These are phyloP conservation scores for Aureobasidium sp. DNA, from an alignment of 2,329 filamentous ascomycete species.

Conservation along the genomic window DNA sequence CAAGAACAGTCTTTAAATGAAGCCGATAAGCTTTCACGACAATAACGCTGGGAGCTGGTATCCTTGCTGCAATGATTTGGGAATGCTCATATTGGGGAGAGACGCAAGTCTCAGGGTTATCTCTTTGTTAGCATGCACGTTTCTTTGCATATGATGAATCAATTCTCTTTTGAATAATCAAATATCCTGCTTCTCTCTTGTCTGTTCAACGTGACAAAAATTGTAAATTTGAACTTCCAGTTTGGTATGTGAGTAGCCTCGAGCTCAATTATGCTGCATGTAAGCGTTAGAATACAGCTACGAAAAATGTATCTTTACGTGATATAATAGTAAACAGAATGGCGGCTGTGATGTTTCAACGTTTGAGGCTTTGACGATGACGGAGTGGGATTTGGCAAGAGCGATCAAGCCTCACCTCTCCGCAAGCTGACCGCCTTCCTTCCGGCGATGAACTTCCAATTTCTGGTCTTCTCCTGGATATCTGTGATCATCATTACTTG, in stretches of 20 bases:
- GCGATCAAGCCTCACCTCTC: constrained; percentile 5
- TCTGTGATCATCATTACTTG: not conserved
- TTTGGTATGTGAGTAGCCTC: not conserved
- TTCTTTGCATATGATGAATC: constrained; percentile 6
- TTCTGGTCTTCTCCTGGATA: constrained; percentile 5
- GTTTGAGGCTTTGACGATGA: constrained; percentile 4
- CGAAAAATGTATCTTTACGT: not conserved
- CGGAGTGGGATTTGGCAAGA: constrained; percentile 11
- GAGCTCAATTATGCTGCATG: not conserved
- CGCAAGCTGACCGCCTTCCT: constrained; percentile 20
- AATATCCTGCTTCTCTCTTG: not conserved
- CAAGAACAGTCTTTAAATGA: constrained; percentile 11
- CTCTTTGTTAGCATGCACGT: not conserved
- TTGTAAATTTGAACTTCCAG: not conserved
- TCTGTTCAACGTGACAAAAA: too few relatives aligned
- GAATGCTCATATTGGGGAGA: not conserved
- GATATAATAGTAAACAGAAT: not conserved
- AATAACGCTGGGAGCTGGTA: not conserved
- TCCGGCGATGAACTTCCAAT: not conserved
- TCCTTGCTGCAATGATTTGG: not conserved
- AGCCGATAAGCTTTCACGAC: not conserved
- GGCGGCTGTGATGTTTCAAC: not conserved
- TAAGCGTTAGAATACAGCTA: too few relatives aligned
- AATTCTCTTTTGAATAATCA: not conserved
- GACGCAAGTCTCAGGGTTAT: constrained; percentile 17